Evolutionary conservation across 441 rosid genomes (phyloP).

Genomic region (Populus hybrid): DNA sequence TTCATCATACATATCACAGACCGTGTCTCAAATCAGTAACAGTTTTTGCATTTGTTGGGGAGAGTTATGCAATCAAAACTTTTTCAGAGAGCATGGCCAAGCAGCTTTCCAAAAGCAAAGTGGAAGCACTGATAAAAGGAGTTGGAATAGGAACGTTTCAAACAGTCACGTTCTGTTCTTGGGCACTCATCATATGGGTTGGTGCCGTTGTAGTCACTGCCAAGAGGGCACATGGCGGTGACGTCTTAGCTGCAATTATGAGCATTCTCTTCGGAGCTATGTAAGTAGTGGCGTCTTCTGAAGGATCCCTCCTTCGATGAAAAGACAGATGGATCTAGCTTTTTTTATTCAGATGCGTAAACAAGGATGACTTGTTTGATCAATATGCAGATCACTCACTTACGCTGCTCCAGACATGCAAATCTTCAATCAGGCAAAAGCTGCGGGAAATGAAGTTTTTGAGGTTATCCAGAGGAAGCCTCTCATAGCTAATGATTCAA

Average conservation of each 20-base stretch:
- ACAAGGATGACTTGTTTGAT: neutral
- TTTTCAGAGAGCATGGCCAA: constrained; percentile 48
- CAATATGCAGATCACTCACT: constrained; percentile 49
- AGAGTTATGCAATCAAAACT: constrained; percentile 37
- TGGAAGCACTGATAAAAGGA: constrained; percentile 63
- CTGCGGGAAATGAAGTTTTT: constrained; percentile 60
- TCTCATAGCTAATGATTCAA: constrained; percentile 25
- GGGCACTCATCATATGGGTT: constrained; percentile 63
- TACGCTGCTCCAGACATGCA: constrained; percentile 72
- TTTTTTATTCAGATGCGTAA: too few species aligned
- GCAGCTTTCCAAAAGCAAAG: constrained; percentile 40
- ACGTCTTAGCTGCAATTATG: constrained; percentile 59
- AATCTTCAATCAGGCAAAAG: constrained; percentile 63
- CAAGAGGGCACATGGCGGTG: constrained; percentile 48
- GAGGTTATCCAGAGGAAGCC: constrained; percentile 49
- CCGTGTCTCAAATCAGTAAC: constrained; percentile 58
- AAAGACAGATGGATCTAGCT: too few species aligned
- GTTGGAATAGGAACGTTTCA: constrained; percentile 64
- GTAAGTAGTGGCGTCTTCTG: constrained; percentile 27
- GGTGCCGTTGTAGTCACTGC: constrained; percentile 50
- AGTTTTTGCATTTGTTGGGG: constrained; percentile 66
- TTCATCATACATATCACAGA: constrained; percentile 24
- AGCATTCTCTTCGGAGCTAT: constrained; percentile 64
- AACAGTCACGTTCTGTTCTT: constrained; percentile 50
- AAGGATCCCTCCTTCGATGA: neutral